Evolutionary conservation across 2,329 filamentous ascomycete genomes (phyloP), one percentile per base, ranked within the genome.

Genomic region (Ceratocystis huliohia): DNA sequence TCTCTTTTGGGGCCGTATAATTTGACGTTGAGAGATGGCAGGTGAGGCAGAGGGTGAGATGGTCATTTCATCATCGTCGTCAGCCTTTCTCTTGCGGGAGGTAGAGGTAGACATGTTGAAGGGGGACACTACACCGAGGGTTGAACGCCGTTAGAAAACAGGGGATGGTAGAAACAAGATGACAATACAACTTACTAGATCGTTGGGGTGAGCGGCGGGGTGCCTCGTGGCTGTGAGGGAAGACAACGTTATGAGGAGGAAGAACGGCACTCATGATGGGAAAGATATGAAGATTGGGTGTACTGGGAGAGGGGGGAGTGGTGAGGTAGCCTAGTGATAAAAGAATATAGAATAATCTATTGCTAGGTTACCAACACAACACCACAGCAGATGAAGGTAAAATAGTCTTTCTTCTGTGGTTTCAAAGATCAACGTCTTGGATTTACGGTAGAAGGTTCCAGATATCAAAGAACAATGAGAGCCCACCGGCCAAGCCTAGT

Each of bases 51-150:
- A 83, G 5, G 93, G 92, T 46, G 93, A 96, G 72, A 93, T 87
- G 68, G 88, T 91, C 90, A 97, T 96, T 73, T 91, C 90, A 74
- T 92, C 88, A 69, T 93, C 89, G 64, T 87, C 85, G 67, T 87
- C 85, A 73, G 90, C 91, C 81, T 97, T 97, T 77, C 94, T 87
- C 81, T 97, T 97, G 71, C 82, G 80, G 71, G 76, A 78, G 25
- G 56, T 22, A 15, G 63, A 61, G 45, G 73, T 70, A 20, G 75
- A 71, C 80, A 85, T 84, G 74, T 74, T 81, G 68, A 82, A 80
- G 7, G 82, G 80, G 69, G 75, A 73, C 61, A 74, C 75, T 76
- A 62, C 5, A 28, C 33, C 20, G 41, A 63, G 13, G 56, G 45
- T 20, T 6, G 33, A 44, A 15, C 13, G 56, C 22, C 3, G 20